These are phyloP conservation scores for Globisporangium nunn DNA, from an alignment of 352 stramenopile genomes.

Conservation along the genomic window DNA sequence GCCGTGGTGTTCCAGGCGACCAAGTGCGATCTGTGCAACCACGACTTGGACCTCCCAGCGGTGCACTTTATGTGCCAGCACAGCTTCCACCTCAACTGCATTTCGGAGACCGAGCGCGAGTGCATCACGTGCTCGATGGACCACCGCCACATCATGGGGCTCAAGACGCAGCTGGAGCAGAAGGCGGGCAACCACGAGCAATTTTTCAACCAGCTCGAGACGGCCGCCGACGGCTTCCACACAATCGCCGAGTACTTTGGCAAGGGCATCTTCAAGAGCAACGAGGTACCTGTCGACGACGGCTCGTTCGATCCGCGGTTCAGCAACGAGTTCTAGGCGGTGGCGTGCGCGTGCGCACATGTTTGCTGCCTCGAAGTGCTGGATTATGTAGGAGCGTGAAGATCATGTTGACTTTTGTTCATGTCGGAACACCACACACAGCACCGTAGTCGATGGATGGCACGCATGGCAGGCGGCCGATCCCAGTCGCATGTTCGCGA, in stretches of 20 bases:
- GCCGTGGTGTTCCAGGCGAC: slow-evolving; percentile 88
- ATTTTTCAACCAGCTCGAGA: slow-evolving; percentile 91
- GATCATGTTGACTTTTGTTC: no score
- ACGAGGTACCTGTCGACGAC: slow-evolving; percentile 56
- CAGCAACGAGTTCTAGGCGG: slow-evolving; percentile 74
- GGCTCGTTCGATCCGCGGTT: slow-evolving; percentile 68
- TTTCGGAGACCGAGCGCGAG: slow-evolving; percentile 84
- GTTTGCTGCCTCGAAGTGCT: no score
- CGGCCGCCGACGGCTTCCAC: slow-evolving; percentile 81
- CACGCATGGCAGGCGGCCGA: not conserved
- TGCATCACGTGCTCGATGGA: slow-evolving; percentile 87
- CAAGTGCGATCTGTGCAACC: slow-evolving; percentile 87
- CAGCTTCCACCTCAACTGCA: slow-evolving; percentile 88
- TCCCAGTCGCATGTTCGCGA: not conserved
- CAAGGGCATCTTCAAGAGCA: slow-evolving; percentile 89
- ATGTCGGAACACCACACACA: no score
- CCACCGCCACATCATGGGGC: slow-evolving; percentile 74
- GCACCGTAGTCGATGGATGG: no score
- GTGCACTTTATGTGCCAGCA: slow-evolving; percentile 91
- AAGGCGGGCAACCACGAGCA: slow-evolving; percentile 89
- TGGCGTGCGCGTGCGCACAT: no score
- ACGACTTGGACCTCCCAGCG: slow-evolving; percentile 85
- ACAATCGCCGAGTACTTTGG: slow-evolving; percentile 90
- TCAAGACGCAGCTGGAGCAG: slow-evolving; percentile 84
- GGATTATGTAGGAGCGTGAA: no score